phyloP scores from a whole-genome alignment of 495 filamentous ascomycete genomes.

The Bryoglossum gracile region DNA sequence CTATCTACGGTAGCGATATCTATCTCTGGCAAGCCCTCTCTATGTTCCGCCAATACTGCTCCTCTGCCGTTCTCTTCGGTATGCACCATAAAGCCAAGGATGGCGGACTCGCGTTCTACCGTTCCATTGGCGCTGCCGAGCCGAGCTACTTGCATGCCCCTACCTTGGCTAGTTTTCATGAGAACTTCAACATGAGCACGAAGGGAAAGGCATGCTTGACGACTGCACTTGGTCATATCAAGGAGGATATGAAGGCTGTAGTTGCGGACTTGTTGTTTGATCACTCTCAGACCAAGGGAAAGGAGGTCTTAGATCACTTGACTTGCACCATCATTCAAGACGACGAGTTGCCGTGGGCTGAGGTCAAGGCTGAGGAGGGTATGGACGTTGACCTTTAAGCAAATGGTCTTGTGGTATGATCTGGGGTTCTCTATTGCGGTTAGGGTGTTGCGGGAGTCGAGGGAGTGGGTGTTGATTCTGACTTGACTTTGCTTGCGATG shows the following conservation, averaged over 20 bases:
- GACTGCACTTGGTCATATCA: background rate
- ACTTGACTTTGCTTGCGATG: no score
- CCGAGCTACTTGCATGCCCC: constrained; percentile 26
- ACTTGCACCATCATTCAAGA: background rate
- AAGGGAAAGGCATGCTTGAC: constrained; percentile 4
- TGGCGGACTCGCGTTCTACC: constrained; percentile 31
- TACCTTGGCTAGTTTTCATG: constrained; percentile 18
- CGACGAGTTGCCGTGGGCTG: background rate
- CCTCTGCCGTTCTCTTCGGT: constrained; percentile 12
- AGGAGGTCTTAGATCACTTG: background rate
- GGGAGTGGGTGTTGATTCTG: no score
- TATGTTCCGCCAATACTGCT: constrained; percentile 29
- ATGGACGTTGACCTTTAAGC: no score
- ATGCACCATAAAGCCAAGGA: constrained; percentile 23
- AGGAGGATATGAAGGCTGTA: background rate
- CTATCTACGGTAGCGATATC: constrained; percentile 26
- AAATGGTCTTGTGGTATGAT: no score
- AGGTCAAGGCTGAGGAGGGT: background rate
- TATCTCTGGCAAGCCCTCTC: constrained; percentile 30
- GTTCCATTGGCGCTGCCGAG: constrained; percentile 22
- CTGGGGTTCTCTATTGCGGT: no score
- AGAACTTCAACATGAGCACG: constrained; percentile 19
- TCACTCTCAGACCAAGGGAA: background rate
- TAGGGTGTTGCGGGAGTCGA: no score
- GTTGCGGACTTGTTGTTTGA: background rate